Base-by-base conservation (phyloP, 495 filamentous ascomycete genomes). In the Lasiosphaeria ovina region DNA sequence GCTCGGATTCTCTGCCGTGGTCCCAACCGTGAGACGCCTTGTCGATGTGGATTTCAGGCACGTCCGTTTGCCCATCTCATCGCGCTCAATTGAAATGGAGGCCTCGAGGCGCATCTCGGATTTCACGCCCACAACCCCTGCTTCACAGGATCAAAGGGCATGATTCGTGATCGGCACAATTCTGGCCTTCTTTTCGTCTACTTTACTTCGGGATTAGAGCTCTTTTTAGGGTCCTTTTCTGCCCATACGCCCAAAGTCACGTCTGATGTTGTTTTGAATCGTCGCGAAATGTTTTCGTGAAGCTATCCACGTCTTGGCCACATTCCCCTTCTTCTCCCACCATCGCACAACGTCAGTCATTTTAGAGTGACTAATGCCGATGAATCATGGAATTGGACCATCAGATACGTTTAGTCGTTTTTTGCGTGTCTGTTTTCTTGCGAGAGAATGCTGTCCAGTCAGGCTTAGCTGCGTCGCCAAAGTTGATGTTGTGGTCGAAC, bases 281-380 rank as follows among this genome's bases (percentile, higher is more conserved):
- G 53, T 55, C 60, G 61, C 59, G 14, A 24, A 17, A 32, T 42
- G 24, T 57, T 57, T 51, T 38, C 58, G 61, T 75, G 76, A 78
- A 76, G 76, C 76, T 73, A 79, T 79, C 74, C 68, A 62, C 76
- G 72, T 45, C 50, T 54, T 33, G 3, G 54, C 59, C 45, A 58
- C 52, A 58, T 58, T 63, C 36, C 57, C 56, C 51, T 57, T 55
- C 35, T 51, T 45, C 44, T n/a, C 17, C 38, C 17, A 42, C 58
- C 60, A 47, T 32, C 63, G 35, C 54, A 45, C 51, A 10, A n/a
- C 33, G 57, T 48, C 34, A 1, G 7, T 34, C 3, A 3, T 35
- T 36, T 54, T n/a, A 6, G 3, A 33, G 42, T 7, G 32, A 1
- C 32, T 55, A 14, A 10, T 10, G 59, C 45, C 11, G 17, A 14